Evolutionary conservation across 2,329 filamentous ascomycete species (phyloP).

Genomic region (Pseudogymnoascus sp.): DNA sequence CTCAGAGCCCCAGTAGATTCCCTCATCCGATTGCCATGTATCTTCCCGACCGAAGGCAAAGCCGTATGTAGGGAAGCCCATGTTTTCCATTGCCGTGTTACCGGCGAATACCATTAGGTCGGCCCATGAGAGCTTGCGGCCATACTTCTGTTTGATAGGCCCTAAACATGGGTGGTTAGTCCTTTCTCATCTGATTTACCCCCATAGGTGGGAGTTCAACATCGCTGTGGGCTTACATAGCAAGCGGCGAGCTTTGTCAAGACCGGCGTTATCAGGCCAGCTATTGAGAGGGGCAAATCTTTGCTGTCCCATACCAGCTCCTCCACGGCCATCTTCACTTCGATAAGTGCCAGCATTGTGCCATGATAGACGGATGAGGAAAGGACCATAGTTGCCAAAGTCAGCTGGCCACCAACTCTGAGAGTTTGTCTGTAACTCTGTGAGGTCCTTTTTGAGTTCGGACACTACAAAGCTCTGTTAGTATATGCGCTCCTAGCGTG

Average conservation of each 20-base stretch:
- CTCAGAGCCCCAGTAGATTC: conserved; percentile 54
- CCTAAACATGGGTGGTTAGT: conserved; percentile 20
- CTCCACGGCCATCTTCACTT: conserved; percentile 50
- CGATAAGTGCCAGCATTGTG: conserved; percentile 55
- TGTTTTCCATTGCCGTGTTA: conserved; percentile 52
- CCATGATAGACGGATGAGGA: conserved; percentile 56
- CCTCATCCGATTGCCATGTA: conserved; percentile 52
- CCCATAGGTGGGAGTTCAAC: background rate
- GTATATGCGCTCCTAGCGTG: background rate
- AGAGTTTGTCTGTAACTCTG: conserved; percentile 49
- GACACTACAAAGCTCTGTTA: conserved; percentile 13
- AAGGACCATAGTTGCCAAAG: conserved; percentile 52
- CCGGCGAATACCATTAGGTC: conserved; percentile 50
- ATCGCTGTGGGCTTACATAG: conserved; percentile 29
- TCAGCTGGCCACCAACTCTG: conserved; percentile 56
- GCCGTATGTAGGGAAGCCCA: conserved; percentile 49
- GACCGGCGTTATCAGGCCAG: conserved; percentile 53
- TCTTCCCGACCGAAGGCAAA: conserved; percentile 52
- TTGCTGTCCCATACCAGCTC: conserved; percentile 51
- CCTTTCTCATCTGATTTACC: background rate
- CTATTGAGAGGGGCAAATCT: conserved; percentile 54
- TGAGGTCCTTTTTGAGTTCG: conserved; percentile 49
- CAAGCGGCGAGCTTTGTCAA: conserved; percentile 54
- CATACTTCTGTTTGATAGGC: conserved; percentile 58
- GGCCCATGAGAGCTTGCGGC: conserved; percentile 54